Percentiles rank a stretch among this genome's conserved stretches.
Evolutionary conservation across 441 rosid genomes (phyloP).

Genomic region (Erodium moschatum): DNA sequence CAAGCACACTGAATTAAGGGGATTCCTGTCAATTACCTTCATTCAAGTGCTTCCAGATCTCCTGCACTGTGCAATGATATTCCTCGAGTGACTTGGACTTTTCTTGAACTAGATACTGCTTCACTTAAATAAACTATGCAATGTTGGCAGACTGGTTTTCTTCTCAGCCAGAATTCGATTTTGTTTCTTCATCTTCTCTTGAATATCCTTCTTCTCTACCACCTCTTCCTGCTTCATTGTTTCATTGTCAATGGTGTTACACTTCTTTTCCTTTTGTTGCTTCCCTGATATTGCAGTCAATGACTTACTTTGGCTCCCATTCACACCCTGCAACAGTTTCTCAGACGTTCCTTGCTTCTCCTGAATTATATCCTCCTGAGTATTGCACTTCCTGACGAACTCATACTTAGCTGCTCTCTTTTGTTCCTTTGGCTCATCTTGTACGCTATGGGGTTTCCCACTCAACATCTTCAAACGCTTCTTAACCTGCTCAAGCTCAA

Average conservation of each 20-base stretch:
- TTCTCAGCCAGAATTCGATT: neutral
- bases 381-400: too few relatives aligned
- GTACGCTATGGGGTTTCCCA: too few relatives aligned
- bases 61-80: neutral
- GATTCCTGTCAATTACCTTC: neutral
- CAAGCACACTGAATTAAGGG: too few relatives aligned
- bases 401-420: too few relatives aligned
- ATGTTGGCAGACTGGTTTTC: neutral
- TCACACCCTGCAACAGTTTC: too few relatives aligned
- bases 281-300: slow-evolving; percentile 24
- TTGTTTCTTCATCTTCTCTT: neutral
- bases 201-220: slow-evolving; percentile 19
- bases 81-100: neutral
- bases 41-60: neutral
- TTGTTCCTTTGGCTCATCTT: too few relatives aligned
- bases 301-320: slow-evolving; percentile 23
- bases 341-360: too few relatives aligned
- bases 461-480: too few relatives aligned
- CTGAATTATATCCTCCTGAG: too few relatives aligned
- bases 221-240: slow-evolving; percentile 21
- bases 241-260: neutral
- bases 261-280: too few relatives aligned
- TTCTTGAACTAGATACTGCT: neutral
- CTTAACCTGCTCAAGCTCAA: too few relatives aligned
- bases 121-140: slow-evolving; percentile 1